Conservation (phyloP, 2,329 filamentous ascomycete species). For the Tolypocladium ophioglossoides region DNA sequence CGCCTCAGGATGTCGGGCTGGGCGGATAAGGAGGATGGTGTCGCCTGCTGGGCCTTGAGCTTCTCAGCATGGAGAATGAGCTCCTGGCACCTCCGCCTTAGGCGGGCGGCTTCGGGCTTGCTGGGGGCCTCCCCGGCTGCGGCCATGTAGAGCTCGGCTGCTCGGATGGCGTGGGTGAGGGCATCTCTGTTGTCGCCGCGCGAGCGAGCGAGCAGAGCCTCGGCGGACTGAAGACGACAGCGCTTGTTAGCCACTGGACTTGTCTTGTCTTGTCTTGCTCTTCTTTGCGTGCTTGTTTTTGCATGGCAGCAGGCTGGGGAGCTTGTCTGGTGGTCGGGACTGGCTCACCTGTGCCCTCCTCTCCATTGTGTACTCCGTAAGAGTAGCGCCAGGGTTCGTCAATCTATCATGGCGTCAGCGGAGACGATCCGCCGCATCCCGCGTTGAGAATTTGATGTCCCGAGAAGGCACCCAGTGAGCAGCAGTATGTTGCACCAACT, state of each 20-base stretch:
- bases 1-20: constrained; percentile 49
- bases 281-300: neutral
- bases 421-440: neutral
- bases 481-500: neutral
- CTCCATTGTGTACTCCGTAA: neutral
- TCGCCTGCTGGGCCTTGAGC: constrained; percentile 45
- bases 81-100: constrained; percentile 58
- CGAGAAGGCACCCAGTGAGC: neutral
- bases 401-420: neutral
- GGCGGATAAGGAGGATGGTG: neutral
- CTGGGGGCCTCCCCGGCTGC: constrained; percentile 53
- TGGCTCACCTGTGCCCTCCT: neutral
- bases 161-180: constrained; percentile 63
- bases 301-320: neutral
- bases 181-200: constrained; percentile 38
- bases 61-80: constrained; percentile 63
- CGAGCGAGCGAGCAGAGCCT: constrained; percentile 23
- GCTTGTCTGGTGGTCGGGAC: neutral
- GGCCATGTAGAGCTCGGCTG: constrained; percentile 73
- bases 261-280: neutral
- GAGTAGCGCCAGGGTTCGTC: neutral
- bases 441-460: neutral
- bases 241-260: constrained; percentile 1
- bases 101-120: constrained; percentile 51
- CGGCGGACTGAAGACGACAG: constrained; percentile 20